phyloP scores from a whole-genome alignment of 768 basidiomycete genomes.

The Sarcomyxa edulis region DNA sequence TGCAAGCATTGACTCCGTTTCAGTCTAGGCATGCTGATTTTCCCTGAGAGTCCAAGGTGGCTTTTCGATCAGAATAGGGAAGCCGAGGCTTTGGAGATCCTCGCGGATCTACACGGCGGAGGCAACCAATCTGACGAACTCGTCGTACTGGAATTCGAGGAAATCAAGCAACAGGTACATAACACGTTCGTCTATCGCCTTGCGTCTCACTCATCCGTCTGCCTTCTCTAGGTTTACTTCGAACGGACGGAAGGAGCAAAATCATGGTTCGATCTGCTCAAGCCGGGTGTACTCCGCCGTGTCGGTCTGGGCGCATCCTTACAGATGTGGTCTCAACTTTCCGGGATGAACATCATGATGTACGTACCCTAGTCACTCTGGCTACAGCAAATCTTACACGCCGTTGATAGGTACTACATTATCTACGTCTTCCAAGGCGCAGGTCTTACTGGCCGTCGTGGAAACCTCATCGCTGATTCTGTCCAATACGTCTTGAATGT shows the following conservation, averaged over 20 bases:
- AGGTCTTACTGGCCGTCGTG: constrained; percentile 69
- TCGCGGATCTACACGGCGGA: constrained; percentile 69
- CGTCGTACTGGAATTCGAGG: constrained; percentile 65
- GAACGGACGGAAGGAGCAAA: constrained; percentile 71
- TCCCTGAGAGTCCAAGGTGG: constrained; percentile 73
- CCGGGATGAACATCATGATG: constrained; percentile 84
- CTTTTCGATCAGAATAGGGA: constrained; percentile 58
- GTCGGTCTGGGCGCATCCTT: constrained; percentile 64
- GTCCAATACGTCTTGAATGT: constrained; percentile 60
- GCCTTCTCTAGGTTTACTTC: constrained; percentile 32
- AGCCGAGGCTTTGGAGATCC: constrained; percentile 62
- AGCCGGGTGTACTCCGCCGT: constrained; percentile 62
- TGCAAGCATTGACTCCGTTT: no score
- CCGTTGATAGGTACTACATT: constrained; percentile 44
- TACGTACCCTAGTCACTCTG: constrained; percentile 19
- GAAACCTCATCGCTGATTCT: constrained; percentile 67
- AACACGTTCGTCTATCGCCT: not conserved
- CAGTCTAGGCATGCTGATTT: constrained; percentile 59
- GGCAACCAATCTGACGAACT: constrained; percentile 56
- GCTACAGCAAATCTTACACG: constrained; percentile 1
- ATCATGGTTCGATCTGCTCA: constrained; percentile 61
- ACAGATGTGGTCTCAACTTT: constrained; percentile 78
- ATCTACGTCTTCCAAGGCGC: constrained; percentile 75
- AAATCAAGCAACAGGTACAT: constrained; percentile 49
- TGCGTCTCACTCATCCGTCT: not conserved